A percentile compares a stretch with the other conserved stretches of the same genome.
These are phyloP conservation scores for Brassica rapa DNA, from an alignment of 345 rosid genomes.

Conservation along the genomic window DNA sequence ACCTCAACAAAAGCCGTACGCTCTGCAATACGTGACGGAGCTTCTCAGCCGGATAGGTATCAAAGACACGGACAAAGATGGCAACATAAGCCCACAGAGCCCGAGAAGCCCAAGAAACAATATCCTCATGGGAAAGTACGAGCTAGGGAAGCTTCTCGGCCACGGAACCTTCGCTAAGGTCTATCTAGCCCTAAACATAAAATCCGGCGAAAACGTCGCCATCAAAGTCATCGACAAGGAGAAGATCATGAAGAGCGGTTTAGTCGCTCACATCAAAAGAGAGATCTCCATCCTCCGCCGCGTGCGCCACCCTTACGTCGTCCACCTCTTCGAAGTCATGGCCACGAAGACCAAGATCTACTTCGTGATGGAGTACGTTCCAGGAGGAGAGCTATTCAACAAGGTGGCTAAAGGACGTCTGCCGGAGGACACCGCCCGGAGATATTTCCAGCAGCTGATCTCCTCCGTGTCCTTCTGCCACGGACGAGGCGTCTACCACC, in stretches of 20 bases:
- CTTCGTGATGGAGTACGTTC: slow-evolving; percentile 85
- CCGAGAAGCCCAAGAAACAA: slow-evolving; percentile 34
- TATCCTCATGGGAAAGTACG: slow-evolving; percentile 70
- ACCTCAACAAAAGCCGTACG: slow-evolving; percentile 28
- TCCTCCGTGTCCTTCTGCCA: slow-evolving; percentile 81
- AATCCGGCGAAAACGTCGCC: slow-evolving; percentile 58
- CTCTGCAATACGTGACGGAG: slow-evolving; percentile 37
- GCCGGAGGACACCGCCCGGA: slow-evolving; percentile 61
- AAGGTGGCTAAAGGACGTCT: slow-evolving; percentile 70
- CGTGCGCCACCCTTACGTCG: slow-evolving; percentile 82
- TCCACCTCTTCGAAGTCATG: slow-evolving; percentile 81
- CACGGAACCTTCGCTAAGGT: slow-evolving; percentile 93
- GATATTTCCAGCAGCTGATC: slow-evolving; percentile 74
- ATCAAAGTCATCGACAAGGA: slow-evolving; percentile 85
- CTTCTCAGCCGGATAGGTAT: slow-evolving; percentile 41
- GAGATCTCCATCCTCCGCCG: slow-evolving; percentile 91
- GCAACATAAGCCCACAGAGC: slow-evolving; percentile 40
- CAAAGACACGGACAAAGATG: slow-evolving; percentile 33
- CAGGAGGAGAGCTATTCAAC: slow-evolving; percentile 78
- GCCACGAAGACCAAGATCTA: slow-evolving; percentile 82
- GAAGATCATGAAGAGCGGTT: slow-evolving; percentile 59
- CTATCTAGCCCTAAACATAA: slow-evolving; percentile 64
- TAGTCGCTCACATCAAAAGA: slow-evolving; percentile 71
- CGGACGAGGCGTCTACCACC: slow-evolving; percentile 80
- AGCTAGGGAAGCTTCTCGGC: slow-evolving; percentile 75